Evolutionary conservation across 139 green algal genomes (phyloP).

Genomic region (Closterium sp.): DNA sequence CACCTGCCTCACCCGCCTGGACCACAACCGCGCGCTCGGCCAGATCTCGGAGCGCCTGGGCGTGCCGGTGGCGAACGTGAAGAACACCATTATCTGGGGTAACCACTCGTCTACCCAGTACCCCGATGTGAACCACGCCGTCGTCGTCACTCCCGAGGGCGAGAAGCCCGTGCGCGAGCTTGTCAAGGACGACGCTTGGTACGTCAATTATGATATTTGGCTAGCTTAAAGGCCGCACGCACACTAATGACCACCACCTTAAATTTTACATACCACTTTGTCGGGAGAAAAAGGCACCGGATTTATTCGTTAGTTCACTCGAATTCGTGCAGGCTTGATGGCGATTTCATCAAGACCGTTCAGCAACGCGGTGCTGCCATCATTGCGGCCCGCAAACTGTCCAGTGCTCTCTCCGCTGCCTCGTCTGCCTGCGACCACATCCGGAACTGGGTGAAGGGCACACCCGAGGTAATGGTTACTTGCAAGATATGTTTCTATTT

Average conservation of each 20-base stretch:
- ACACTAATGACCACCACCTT: neutral
- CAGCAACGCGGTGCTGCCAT: slow-evolving; percentile 92
- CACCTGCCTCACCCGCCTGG: slow-evolving; percentile 86
- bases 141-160: slow-evolving; percentile 62
- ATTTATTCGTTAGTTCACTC: neutral
- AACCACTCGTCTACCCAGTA: slow-evolving; percentile 94
- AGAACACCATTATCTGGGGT: slow-evolving; percentile 96
- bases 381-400: slow-evolving; percentile 86
- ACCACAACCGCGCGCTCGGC: slow-evolving; percentile 93
- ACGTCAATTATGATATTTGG: neutral
- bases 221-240: too few species aligned
- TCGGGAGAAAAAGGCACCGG: too few species aligned
- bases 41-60: slow-evolving; percentile 75
- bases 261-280: too few species aligned
- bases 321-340: slow-evolving; percentile 62
- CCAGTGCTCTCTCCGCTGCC: slow-evolving; percentile 82
- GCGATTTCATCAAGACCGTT: slow-evolving; percentile 84
- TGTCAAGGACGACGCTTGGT: slow-evolving; percentile 55
- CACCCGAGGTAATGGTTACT: slow-evolving; percentile 46
- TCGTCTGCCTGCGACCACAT: slow-evolving; percentile 89
- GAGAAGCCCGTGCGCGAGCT: slow-evolving; percentile 66
- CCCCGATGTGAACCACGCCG: slow-evolving; percentile 90
- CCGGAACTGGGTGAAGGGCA: slow-evolving; percentile 85
- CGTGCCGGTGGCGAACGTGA: slow-evolving; percentile 71
- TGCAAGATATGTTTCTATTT: too few species aligned